A percentile compares a stretch with the other conserved stretches of the same genome.
Evolutionary conservation across 2,329 filamentous ascomycete species (phyloP).

Genomic region (Cordyceps pruinosa): DNA sequence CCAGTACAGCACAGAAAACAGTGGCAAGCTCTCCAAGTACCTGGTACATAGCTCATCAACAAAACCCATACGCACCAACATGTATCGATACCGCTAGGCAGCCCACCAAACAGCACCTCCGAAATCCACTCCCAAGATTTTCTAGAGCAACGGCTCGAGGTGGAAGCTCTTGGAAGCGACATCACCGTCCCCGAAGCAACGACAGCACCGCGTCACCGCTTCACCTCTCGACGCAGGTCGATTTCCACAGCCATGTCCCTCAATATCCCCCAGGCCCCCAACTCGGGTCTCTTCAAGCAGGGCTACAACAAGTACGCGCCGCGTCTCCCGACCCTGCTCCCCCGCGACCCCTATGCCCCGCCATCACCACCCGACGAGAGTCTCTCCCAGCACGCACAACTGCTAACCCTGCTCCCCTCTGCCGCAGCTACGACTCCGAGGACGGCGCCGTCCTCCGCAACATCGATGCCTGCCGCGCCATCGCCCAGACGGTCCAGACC

Average conservation of each 20-base stretch:
- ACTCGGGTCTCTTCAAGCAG: slow-evolving; percentile 87
- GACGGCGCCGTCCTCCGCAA: slow-evolving; percentile 98
- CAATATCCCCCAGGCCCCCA: slow-evolving; percentile 89
- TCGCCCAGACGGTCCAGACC: slow-evolving; percentile 92
- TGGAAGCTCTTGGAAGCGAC: slow-evolving; percentile 13
- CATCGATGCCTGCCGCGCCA: slow-evolving; percentile 95
- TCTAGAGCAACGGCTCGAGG: slow-evolving; percentile 6
- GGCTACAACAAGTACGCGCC: slow-evolving; percentile 85
- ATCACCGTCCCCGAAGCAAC: slow-evolving; percentile 11
- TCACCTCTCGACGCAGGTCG: slow-evolving; percentile 4
- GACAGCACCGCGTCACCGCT: slow-evolving; percentile 10
- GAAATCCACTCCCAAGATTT: slow-evolving; percentile 12
- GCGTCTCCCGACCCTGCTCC: slow-evolving; percentile 18
- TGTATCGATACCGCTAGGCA: neutral
- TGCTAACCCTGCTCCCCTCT: slow-evolving; percentile 16
- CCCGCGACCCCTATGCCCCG: slow-evolving; percentile 20
- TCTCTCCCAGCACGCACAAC: neutral
- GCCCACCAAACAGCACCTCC: slow-evolving; percentile 4
- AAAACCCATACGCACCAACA: neutral
- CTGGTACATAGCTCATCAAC: neutral
- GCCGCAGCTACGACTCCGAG: slow-evolving; percentile 86
- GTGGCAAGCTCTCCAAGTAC: slow-evolving; percentile 4
- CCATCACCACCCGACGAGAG: slow-evolving; percentile 11
- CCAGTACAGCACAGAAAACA: neutral
- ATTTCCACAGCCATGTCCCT: slow-evolving; percentile 67